phyloP scores from a whole-genome alignment of 2,329 filamentous ascomycete species.

The Dothistroma septosporum region DNA sequence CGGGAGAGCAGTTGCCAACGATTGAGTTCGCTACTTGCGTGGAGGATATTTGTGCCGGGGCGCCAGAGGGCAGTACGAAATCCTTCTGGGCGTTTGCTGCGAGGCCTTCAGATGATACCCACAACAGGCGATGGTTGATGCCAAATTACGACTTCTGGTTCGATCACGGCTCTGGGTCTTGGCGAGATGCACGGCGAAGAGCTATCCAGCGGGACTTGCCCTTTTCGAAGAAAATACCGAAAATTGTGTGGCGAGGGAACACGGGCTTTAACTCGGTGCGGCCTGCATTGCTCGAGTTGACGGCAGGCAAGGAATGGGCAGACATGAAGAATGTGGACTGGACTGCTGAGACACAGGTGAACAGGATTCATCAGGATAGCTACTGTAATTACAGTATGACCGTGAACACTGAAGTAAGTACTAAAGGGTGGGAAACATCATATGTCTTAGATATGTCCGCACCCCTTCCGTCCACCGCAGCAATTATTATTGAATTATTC shows the following conservation, averaged over 20 bases:
- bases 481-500: too few relatives aligned
- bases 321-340: constrained; percentile 28
- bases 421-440: too few relatives aligned
- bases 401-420: constrained; percentile 31
- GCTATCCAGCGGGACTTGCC: constrained; percentile 17
- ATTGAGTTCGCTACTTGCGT: constrained; percentile 18
- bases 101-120: constrained; percentile 24
- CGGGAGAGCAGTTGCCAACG: constrained; percentile 14
- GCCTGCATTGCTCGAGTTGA: constrained; percentile 27
- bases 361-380: neutral
- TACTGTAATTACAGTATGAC: constrained; percentile 26
- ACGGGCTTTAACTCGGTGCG: constrained; percentile 26
- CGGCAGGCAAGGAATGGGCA: constrained; percentile 34
- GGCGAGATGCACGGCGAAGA: constrained; percentile 21
- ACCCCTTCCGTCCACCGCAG: too few relatives aligned
- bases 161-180: constrained; percentile 26
- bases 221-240: constrained; percentile 23
- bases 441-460: too few relatives aligned
- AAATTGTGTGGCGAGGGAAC: constrained; percentile 29
- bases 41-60: constrained; percentile 9
- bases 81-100: constrained; percentile 25
- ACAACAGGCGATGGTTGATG: constrained; percentile 46
- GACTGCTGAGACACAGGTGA: neutral
- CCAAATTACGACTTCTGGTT: constrained; percentile 51
- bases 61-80: constrained; percentile 7